Evolutionary conservation across 2,329 filamentous ascomycete genomes (phyloP).

Genomic region (Nannizzia gypsea): DNA sequence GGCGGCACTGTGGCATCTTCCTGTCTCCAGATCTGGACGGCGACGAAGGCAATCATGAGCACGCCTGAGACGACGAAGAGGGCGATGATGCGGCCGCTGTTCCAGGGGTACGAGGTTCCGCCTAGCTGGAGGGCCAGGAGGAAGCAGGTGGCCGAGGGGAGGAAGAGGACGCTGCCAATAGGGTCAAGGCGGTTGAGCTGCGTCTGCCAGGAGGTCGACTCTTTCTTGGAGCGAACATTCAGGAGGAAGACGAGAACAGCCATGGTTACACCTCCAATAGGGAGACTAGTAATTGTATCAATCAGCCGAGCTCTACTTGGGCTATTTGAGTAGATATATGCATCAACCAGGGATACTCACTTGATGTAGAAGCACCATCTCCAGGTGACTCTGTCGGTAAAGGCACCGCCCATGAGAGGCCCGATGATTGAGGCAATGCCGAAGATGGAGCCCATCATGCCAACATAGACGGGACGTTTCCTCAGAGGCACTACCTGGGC

Average conservation of each 20-base stretch:
- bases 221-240: slow-evolving; percentile 3
- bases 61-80: slow-evolving; percentile 15
- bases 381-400: slow-evolving; percentile 12
- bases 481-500: slow-evolving; percentile 8
- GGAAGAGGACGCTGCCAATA: slow-evolving; percentile 33
- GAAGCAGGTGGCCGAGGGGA: slow-evolving; percentile 24
- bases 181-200: slow-evolving; percentile 15
- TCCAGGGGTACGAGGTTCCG: slow-evolving; percentile 17
- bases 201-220: slow-evolving; percentile 1
- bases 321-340: neutral
- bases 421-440: slow-evolving; percentile 12
- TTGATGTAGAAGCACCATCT: slow-evolving; percentile 11
- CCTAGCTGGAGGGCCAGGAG: slow-evolving; percentile 21
- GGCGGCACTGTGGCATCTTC: slow-evolving; percentile 20
- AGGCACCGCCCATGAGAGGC: slow-evolving; percentile 10
- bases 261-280: slow-evolving; percentile 8
- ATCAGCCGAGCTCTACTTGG: neutral
- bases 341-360: neutral
- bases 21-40: slow-evolving; percentile 11
- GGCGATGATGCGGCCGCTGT: slow-evolving; percentile 15
- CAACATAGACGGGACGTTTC: slow-evolving; percentile 10
- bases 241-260: slow-evolving; percentile 6
- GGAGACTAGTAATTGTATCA: slow-evolving; percentile 1
- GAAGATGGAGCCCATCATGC: slow-evolving; percentile 11
- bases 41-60: slow-evolving; percentile 13